Base-by-base conservation (phyloP, 2,329 filamentous ascomycete species). In the Hypoxylon sp. region DNA sequence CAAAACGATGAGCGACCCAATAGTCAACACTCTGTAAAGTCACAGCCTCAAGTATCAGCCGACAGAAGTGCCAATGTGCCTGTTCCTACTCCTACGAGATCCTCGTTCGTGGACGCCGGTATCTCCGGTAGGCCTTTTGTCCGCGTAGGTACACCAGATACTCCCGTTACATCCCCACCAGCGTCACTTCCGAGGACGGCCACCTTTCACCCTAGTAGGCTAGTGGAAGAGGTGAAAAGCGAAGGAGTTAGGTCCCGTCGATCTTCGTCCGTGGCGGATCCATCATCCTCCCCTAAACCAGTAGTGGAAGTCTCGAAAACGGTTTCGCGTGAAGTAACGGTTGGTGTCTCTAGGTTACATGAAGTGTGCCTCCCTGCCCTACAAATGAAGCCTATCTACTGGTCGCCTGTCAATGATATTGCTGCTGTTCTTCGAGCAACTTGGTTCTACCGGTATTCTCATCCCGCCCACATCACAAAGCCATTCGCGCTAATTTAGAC, bases 381-480 rank as follows among this genome's bases (percentile, higher is more conserved):
- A 35, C 86, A 93, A 75, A 97, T 99, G 94, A 93, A 94, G 79
- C 96, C 96, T 0, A 98, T 98, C 66, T 99, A 99, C 78, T 99
- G 96, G 96, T 94, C 92, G 17, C 95, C 96, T 6, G 87, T 98
- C 33, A 94, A 97, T 74, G 96, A 98, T 76, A 88, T 97, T 33
- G 91, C 93, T 5, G 85, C 90, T 37, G 94, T 98, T 1, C 86
- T 92, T 63, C 87, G 96, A 71, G 94, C 92, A 0, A 98, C 95
- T 0, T 99, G 96, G 96, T 99, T 99, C 78, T 98, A 98, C 80
- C 92, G 92, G 82, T 86, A 76, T 64, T 79, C 46, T 50, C 5
- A 48, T 29, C 19, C 26, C 29, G 14, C 39, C 31, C n/a, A 35
- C 19, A 3, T 9, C 11, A 14, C 22, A 8, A 11, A 35, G 35